Evolutionary conservation across 2,329 filamentous ascomycete genomes (phyloP).

Genomic region (Exutisphaerella laricina): DNA sequence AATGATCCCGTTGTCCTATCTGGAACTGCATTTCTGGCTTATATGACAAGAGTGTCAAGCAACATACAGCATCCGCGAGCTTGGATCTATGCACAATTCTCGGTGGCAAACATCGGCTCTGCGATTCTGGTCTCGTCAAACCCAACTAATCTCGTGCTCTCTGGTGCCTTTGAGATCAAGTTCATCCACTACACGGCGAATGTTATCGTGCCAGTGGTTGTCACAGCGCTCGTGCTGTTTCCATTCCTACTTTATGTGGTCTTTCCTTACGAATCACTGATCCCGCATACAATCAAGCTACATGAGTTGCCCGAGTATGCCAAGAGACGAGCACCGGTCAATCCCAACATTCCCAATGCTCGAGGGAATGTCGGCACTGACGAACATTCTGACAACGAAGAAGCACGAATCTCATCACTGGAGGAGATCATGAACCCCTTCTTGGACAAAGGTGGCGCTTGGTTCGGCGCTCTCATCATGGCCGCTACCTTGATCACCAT

Average conservation of each 20-base stretch:
- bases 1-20: conserved; percentile 72
- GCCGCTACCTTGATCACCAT: conserved; percentile 60
- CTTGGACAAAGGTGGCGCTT: conserved; percentile 60
- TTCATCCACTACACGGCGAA: conserved; percentile 73
- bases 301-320: conserved; percentile 59
- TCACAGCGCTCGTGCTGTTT: conserved; percentile 63
- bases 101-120: conserved; percentile 66
- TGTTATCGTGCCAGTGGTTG: conserved; percentile 66
- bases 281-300: conserved; percentile 62
- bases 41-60: conserved; percentile 69
- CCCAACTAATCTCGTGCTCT: conserved; percentile 68
- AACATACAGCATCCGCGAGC: conserved; percentile 66
- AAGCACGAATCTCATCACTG: conserved; percentile 40
- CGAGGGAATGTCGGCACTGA: neutral
- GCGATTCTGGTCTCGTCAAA: conserved; percentile 74
- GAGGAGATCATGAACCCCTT: conserved; percentile 74
- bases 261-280: conserved; percentile 58
- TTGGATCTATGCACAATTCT: conserved; percentile 69
- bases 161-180: conserved; percentile 65
- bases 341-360: conserved; percentile 63
- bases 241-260: conserved; percentile 65
- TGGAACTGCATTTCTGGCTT: conserved; percentile 67
- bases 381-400: neutral
- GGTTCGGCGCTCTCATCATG: conserved; percentile 62
- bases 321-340: conserved; percentile 54